Evolutionary conservation across 768 basidiomycete species (phyloP), one percentile per base, ranked within the genome.

Genomic region (Termitomyces eurrhizus): DNA sequence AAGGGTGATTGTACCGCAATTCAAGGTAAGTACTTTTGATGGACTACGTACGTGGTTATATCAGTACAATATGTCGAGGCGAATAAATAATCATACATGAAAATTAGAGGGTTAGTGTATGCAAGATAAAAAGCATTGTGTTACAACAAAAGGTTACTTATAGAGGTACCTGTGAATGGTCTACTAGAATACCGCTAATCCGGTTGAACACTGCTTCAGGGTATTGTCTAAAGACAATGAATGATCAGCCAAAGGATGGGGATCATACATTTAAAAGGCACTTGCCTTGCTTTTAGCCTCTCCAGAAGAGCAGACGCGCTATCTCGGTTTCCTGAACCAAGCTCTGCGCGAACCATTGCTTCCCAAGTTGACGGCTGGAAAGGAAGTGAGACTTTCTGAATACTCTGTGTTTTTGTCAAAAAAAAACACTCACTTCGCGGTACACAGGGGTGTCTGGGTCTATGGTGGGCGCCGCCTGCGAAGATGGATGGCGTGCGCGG

Each of bases 301-400:
- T 85, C 81, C 35, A 95, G 77, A 0, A 98, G 77, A 3, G 78
- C 82, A 4, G 84, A 51, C 0, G 95, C 96, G 12, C 80, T 79
- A 50, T 86, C 82, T 13, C 86, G 83, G 65, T 92, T 83, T 13
- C 92, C 92, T 54, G 81, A 83, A 21, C 86, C 86, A 12, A 98
- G 79, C 70, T 99, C 97, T 1, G 91, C 92, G 14, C 92, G 84
- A 64, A 99, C 85, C 95, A 99, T 98, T 5, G 86, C 87, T 69
- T 98, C 97, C 88, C 92, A 96, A 0, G 93, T 95, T 44, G 91
- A 93, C 13, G 93, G 93, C 87, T 92, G 8, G 9, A 12, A 35
- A 35, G 6, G 2, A 16, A 26, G 18, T 18, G 7, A 51, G 33
- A 6, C 14, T 52, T 37, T 11, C 12, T 9, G 6, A 6, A 36